Evolutionary conservation across 1,284 basidiomycete genomes (phyloP).

Genomic region (Heterobasidion irregulare): DNA sequence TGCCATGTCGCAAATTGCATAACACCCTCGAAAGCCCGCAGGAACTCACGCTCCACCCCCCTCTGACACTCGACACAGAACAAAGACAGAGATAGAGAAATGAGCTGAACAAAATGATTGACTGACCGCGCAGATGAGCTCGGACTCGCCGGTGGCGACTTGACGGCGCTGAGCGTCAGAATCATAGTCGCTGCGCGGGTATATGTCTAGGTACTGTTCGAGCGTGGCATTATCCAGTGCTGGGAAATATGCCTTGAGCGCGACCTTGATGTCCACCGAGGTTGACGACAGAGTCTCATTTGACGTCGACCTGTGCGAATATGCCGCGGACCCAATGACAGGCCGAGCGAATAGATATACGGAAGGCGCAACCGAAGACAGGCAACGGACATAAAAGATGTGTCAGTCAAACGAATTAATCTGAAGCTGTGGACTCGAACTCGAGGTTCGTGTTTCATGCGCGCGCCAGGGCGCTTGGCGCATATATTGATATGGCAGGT

Average conservation of each 20-base stretch:
- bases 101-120: not conserved
- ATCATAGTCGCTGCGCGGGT: conserved; percentile 30
- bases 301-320: conserved; percentile 35
- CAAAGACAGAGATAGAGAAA: not conserved
- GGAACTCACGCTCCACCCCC: no score
- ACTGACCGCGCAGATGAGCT: conserved; percentile 41
- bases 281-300: conserved; percentile 41
- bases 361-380: not conserved
- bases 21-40: no score
- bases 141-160: conserved; percentile 39
- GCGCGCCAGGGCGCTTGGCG: no score
- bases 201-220: conserved; percentile 27
- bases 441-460: no score
- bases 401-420: no score
- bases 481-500: not conserved
- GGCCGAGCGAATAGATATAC: not conserved
- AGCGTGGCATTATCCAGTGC: conserved; percentile 30
- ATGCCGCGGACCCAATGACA: not conserved
- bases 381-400: not conserved
- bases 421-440: no score
- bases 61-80: no score
- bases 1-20: no score
- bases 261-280: conserved; percentile 25
- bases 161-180: conserved; percentile 30
- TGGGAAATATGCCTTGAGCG: conserved; percentile 35